Evolutionary conservation across 1,139 yeast species (phyloP), one percentile per base, ranked within the genome.

Genomic region (Dujonia santamariae): DNA sequence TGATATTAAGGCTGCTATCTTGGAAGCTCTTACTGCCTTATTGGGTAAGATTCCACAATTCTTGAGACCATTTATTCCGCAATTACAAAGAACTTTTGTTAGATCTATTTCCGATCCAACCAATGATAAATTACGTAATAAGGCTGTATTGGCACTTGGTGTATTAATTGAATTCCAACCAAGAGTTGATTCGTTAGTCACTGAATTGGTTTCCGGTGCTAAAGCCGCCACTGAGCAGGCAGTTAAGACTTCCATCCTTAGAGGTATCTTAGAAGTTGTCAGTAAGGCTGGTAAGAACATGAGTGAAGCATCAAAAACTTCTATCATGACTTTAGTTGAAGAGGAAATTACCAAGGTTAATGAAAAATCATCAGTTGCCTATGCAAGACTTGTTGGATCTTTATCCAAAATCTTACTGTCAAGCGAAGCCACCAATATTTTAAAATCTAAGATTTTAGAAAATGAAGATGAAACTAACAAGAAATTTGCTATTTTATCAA

Each of bases 11-110:
- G 82, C 96, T 21, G 96, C 96, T 18, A 92, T 94, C 47, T 70
- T 94, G 53, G 72, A 74, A 46, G 95, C 97, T 1, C 73, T 94
- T 58, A 85, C 85, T 52, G 76, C 77, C 43, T 68, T 94, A 51
- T 77, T 94, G 52, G 62, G 66, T 26, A 86, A 87, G 67, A 85
- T 92, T 48, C 97, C 98, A 4, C 87, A 84, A 53, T 86, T 87
- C 56, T 72, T 94, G 59, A 78, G 94, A 54, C 98, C 99, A 9
- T 94, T 94, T 58, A 79, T 92, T 59, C 99, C 99, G 7, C 99
- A 94, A 66, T 71, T 94, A 47, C 98, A 94, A 63, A 78, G 99
- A 59, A 94, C 98, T 1, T 94, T 92, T 65, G 95, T 94, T 31
- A 85, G 95, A 56, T 85, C 96, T 1, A 70, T 94, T 44, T 75